Evolutionary conservation across 1,284 basidiomycete genomes (phyloP).

Genomic region (Puccinia triticina): DNA sequence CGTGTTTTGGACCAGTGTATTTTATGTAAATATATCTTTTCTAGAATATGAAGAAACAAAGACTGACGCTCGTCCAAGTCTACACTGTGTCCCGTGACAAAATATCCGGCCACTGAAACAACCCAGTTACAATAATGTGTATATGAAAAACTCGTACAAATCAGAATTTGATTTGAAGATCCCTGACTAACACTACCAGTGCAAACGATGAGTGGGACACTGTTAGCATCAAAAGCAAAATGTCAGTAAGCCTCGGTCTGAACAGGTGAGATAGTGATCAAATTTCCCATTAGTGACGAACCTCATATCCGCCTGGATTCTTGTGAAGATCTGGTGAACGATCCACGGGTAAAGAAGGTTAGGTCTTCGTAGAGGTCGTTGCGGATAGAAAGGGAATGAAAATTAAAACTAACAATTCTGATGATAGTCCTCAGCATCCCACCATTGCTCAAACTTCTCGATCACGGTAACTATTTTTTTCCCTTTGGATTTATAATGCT

Average conservation of each 20-base stretch:
- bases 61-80: no score
- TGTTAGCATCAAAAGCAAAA: constrained; percentile 67
- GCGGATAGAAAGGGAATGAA: not conserved
- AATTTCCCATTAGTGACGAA: constrained; percentile 1
- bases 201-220: constrained; percentile 66
- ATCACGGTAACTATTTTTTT: constrained; percentile 79
- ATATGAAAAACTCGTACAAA: not conserved
- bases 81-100: no score
- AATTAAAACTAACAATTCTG: constrained; percentile 40
- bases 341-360: not conserved
- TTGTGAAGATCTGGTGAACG: constrained; percentile 35
- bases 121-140: no score
- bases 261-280: not conserved
- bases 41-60: no score
- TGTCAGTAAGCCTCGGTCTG: not conserved
- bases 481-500: constrained; percentile 71
- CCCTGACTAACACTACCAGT: constrained; percentile 65
- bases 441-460: constrained; percentile 71
- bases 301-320: constrained; percentile 50
- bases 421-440: constrained; percentile 79
- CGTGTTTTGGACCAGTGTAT: no score
- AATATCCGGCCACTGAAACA: no score
- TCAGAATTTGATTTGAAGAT: not conserved
- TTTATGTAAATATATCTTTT: no score
- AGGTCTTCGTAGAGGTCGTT: not conserved